Percentiles rank a stretch among this genome's conserved stretches.
Conservation (phyloP, 768 basidiomycete genomes). For the Cubamyces lactineus region DNA sequence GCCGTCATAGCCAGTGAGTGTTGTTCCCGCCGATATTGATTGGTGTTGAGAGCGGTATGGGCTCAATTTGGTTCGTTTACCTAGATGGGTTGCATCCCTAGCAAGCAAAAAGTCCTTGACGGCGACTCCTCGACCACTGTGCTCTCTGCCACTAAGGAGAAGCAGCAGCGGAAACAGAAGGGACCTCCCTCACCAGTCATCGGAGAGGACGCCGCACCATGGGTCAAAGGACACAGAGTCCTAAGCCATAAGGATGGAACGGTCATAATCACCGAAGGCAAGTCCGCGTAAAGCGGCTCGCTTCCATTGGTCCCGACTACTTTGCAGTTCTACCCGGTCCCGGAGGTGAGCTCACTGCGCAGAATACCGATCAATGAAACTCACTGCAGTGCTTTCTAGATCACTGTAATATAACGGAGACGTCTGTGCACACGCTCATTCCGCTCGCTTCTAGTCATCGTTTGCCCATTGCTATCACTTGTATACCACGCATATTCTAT, state of each 20-base stretch:
- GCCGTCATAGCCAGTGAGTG: conserved; percentile 9
- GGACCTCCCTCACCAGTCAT: conserved; percentile 28
- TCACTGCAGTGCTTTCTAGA: conserved; percentile 3
- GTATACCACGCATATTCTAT: conserved; percentile 17
- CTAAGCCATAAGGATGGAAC: conserved; percentile 35
- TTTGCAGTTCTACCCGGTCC: conserved; percentile 4
- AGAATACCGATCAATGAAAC: neutral
- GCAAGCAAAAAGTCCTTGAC: conserved; percentile 37
- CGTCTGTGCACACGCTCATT: conserved; percentile 16
- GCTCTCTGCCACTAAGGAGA: conserved; percentile 7
- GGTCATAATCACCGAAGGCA: conserved; percentile 22
- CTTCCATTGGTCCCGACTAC: neutral
- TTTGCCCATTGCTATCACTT: conserved; percentile 8
- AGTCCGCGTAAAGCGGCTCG: neutral
- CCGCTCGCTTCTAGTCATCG: neutral
- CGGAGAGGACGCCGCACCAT: conserved; percentile 33
- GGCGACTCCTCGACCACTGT: conserved; percentile 15
- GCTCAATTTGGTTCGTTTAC: neutral
- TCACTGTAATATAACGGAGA: conserved; percentile 15
- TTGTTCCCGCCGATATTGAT: neutral
- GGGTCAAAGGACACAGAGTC: conserved; percentile 35
- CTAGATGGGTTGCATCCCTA: conserved; percentile 49
- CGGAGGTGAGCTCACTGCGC: conserved; percentile 10
- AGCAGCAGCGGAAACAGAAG: conserved; percentile 14
- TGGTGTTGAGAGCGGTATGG: neutral